Percentiles rank a stretch among this genome's conserved stretches.
phyloP scores from a whole-genome alignment of 1,139 yeast genomes.

The Magnusiomyces ingens region DNA sequence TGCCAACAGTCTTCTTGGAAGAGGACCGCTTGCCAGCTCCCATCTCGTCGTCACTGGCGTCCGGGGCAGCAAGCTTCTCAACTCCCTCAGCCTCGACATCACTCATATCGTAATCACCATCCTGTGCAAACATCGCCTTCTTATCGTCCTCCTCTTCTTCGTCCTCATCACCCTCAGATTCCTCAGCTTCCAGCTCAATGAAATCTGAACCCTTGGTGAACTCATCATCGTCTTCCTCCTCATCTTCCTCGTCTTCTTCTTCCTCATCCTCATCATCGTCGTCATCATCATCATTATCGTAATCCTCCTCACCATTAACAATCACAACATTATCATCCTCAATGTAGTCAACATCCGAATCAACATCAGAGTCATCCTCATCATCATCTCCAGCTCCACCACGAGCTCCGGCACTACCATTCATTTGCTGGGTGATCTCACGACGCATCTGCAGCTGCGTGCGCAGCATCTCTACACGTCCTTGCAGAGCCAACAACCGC shows the following conservation, averaged over 20 bases:
- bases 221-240: constrained; percentile 27
- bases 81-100: constrained; percentile 9
- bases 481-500: constrained; percentile 73
- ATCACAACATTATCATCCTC: constrained; percentile 45
- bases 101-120: constrained; percentile 12
- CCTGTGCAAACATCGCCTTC: constrained; percentile 7
- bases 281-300: constrained; percentile 38
- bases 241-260: constrained; percentile 26
- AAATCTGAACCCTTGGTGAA: constrained; percentile 12
- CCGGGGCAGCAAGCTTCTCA: background rate
- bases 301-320: constrained; percentile 37
- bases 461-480: constrained; percentile 64
- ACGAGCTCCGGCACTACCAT: constrained; percentile 30
- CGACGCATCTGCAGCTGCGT: constrained; percentile 65
- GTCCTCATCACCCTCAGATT: constrained; percentile 18
- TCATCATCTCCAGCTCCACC: constrained; percentile 31
- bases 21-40: background rate
- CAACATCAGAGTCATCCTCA: constrained; percentile 38
- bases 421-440: constrained; percentile 39
- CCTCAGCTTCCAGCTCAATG: constrained; percentile 22
- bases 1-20: background rate
- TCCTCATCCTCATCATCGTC: constrained; percentile 29
- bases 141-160: constrained; percentile 22
- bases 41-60: background rate
- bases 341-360: constrained; percentile 39